Base-by-base conservation (phyloP, 2,329 filamentous ascomycete genomes). In the Aspergillus ustus region DNA sequence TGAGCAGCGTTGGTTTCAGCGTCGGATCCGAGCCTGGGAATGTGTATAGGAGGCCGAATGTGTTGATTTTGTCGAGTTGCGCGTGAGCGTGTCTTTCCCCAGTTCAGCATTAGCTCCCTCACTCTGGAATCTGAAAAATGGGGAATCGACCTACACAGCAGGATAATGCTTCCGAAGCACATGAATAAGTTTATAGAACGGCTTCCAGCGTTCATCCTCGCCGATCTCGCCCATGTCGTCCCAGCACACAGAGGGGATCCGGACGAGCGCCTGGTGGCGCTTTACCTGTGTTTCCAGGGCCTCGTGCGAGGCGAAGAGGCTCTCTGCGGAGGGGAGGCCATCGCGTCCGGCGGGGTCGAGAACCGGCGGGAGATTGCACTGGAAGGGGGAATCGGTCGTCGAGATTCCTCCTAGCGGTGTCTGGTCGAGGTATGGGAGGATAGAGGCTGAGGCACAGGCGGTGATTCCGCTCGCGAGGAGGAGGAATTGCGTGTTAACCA, bases 191-290 rank as follows among this genome's bases (percentile, higher is more conserved):
- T 49, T 37, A 20, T 57, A 50, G 34, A 57, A 57, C 1, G 45
- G 45, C 1, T 25, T 34, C 54, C 54, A 57, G 15, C 54, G 29
- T 3, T 50, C 45, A 20, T 57, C 54, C 15, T 28, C 13, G 7
- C 54, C 54, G 15, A 57, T 50, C 17, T 50, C 45, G 20, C 54
- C 54, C 4, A 57, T 31, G 11, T 57, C 45, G 43, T 57, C 54
- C 45, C 49, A 57, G 31, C 29, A 50, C 7, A 50, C 54, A 2
- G 54, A 57, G 4, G 54, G 54, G 11, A 56, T 15, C 28, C 7
- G 44, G 4, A 56, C 44, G 9, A 56, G 49, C n/a, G 43, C 52
- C 25, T 46, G 52, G 11, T 55, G 52, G 7, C 52, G 52, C 7
- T 55, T 55, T 19, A 55, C 52, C 40, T 55, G 52, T 9, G 15